Conservation (phyloP, 1,139 yeast species). For the Yamadazyma pseudoaaseri region DNA sequence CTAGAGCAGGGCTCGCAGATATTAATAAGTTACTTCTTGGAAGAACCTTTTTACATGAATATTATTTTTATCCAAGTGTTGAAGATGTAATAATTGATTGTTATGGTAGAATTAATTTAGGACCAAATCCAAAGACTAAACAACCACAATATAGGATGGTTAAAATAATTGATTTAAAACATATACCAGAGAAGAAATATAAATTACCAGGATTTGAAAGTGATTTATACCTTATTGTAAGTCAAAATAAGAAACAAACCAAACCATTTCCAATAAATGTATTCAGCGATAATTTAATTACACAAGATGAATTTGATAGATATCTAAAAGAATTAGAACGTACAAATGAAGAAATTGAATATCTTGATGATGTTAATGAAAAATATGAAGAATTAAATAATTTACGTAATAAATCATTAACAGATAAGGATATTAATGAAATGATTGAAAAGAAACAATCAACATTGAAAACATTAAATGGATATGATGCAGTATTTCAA, state of each 20-base stretch:
- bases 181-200: conserved; percentile 55
- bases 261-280: conserved; percentile 73
- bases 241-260: conserved; percentile 66
- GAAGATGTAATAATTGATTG: conserved; percentile 67
- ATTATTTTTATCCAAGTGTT: conserved; percentile 81
- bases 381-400: conserved; percentile 59
- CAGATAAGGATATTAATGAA: conserved; percentile 74
- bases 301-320: conserved; percentile 67
- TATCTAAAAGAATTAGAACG: conserved; percentile 62
- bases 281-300: conserved; percentile 74
- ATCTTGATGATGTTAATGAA: conserved; percentile 62
- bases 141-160: conserved; percentile 81
- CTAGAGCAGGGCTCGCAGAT: conserved; percentile 45
- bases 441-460: conserved; percentile 72
- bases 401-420: conserved; percentile 64
- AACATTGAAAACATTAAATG: conserved; percentile 44
- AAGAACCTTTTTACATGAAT: conserved; percentile 70
- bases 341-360: conserved; percentile 61
- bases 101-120: conserved; percentile 80
- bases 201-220: conserved; percentile 53
- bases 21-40: conserved; percentile 74
- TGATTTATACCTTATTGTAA: conserved; percentile 61
- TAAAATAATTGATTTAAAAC: conserved; percentile 64
- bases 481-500: conserved; percentile 74
- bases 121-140: conserved; percentile 61